Evolutionary conservation across 805 yeast species (phyloP).

Genomic region (Jamesozyma spencerorum): DNA sequence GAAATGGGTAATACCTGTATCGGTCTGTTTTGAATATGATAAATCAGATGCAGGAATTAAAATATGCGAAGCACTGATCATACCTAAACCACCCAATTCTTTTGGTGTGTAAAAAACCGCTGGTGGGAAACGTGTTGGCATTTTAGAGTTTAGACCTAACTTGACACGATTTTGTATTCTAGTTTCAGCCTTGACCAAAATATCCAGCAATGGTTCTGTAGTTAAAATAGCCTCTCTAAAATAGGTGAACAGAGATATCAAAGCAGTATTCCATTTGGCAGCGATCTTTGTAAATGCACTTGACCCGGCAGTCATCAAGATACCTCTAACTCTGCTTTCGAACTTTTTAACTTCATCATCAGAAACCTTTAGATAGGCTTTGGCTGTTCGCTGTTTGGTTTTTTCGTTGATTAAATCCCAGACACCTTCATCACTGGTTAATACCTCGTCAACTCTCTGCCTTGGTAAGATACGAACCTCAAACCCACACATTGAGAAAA

Average conservation of each 20-base stretch:
- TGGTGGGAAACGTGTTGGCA: slow-evolving; percentile 98
- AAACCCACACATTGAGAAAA: slow-evolving; percentile 91
- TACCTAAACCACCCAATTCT: slow-evolving; percentile 94
- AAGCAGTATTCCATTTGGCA: slow-evolving; percentile 90
- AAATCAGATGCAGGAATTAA: slow-evolving; percentile 89
- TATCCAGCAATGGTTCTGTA: slow-evolving; percentile 68
- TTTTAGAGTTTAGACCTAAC: slow-evolving; percentile 89
- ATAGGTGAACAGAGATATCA: slow-evolving; percentile 77
- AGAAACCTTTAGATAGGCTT: slow-evolving; percentile 77
- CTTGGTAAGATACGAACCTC: slow-evolving; percentile 85
- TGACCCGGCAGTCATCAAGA: slow-evolving; percentile 91
- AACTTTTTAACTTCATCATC: slow-evolving; percentile 72
- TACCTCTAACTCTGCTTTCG: slow-evolving; percentile 75
- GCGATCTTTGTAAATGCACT: slow-evolving; percentile 92
- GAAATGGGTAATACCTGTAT: slow-evolving; percentile 89
- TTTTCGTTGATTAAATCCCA: slow-evolving; percentile 74
- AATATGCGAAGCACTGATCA: slow-evolving; percentile 95
- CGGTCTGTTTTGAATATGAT: slow-evolving; percentile 86
- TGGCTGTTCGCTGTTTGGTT: slow-evolving; percentile 80
- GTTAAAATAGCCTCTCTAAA: slow-evolving; percentile 88
- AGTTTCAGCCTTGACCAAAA: slow-evolving; percentile 83
- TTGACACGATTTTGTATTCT: slow-evolving; percentile 90
- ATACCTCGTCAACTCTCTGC: slow-evolving; percentile 43
- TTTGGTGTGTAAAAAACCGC: slow-evolving; percentile 97
- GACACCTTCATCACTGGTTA: slow-evolving; percentile 65